A percentile compares a stretch with the other conserved stretches of the same genome.
These are phyloP conservation scores for Aspergillus quadrilineatus DNA, from an alignment of 2,329 filamentous ascomycete species.

Conservation along the genomic window DNA sequence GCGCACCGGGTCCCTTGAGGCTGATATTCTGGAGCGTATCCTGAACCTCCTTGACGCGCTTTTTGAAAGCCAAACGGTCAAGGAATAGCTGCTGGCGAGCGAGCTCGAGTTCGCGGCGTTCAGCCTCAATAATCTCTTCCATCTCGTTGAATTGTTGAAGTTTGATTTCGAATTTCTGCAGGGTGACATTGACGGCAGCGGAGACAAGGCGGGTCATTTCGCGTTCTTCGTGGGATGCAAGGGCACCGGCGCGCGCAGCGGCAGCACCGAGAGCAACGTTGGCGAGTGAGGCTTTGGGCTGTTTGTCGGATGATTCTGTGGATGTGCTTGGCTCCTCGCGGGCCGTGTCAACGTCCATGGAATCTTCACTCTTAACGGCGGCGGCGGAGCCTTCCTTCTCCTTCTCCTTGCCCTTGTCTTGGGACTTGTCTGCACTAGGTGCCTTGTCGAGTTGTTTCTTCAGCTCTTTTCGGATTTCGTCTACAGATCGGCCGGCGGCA, in stretches of 20 bases:
- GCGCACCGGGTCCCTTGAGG: constrained; percentile 43
- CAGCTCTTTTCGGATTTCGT: constrained; percentile 78
- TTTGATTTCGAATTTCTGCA: constrained; percentile 95
- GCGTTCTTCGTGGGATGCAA: constrained; percentile 94
- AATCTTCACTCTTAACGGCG: constrained; percentile 55
- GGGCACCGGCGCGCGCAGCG: constrained; percentile 78
- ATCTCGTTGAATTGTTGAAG: constrained; percentile 95
- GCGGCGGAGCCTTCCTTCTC: constrained; percentile 46
- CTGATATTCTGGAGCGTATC: constrained; percentile 58
- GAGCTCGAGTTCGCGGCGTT: constrained; percentile 87
- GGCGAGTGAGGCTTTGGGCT: constrained; percentile 54
- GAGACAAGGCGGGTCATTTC: constrained; percentile 94
- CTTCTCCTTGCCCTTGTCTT: constrained; percentile 47
- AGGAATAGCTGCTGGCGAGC: constrained; percentile 91
- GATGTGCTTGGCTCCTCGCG: constrained; percentile 29
- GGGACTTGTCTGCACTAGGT: constrained; percentile 45
- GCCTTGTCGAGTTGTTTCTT: constrained; percentile 72
- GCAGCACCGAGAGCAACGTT: constrained; percentile 83
- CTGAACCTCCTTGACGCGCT: constrained; percentile 79
- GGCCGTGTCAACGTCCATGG: constrained; percentile 57
- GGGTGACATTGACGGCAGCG: constrained; percentile 85
- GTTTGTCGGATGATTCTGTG: constrained; percentile 38
- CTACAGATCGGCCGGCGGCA: constrained; percentile 82
- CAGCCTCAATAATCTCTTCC: constrained; percentile 85
- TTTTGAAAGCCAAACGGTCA: constrained; percentile 86